Evolutionary conservation across 1,284 basidiomycete species (phyloP).

Genomic region (Sutorius eximius): DNA sequence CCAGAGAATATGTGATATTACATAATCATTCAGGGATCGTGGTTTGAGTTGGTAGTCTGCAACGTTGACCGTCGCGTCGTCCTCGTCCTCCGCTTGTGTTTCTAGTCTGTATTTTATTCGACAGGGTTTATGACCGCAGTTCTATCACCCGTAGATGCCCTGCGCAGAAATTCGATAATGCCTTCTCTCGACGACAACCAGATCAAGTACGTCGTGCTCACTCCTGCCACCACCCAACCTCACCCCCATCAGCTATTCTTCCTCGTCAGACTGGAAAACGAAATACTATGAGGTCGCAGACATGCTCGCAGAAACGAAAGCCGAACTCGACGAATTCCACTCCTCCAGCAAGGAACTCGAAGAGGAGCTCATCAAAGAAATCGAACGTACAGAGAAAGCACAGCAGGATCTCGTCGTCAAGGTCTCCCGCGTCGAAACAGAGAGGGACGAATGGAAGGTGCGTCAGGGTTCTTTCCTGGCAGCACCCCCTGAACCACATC

Average conservation of each 20-base stretch:
- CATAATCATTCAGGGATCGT: constrained; percentile 24
- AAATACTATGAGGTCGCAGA: constrained; percentile 86
- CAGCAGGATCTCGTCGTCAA: constrained; percentile 81
- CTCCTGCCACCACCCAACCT: constrained; percentile 14
- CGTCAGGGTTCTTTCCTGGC: constrained; percentile 2
- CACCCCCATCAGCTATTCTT: constrained; percentile 48
- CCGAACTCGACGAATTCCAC: constrained; percentile 91
- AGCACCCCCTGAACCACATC: constrained; percentile 9
- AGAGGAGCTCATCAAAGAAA: constrained; percentile 87
- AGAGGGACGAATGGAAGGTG: constrained; percentile 94
- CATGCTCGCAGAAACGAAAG: constrained; percentile 81
- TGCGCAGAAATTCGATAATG: constrained; percentile 59
- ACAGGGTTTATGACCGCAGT: constrained; percentile 58
- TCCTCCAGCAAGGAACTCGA: constrained; percentile 90
- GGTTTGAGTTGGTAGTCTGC: constrained; percentile 15
- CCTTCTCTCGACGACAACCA: constrained; percentile 59
- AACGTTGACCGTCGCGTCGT: constrained; percentile 15
- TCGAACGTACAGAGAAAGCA: constrained; percentile 83
- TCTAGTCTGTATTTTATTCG: constrained; percentile 27
- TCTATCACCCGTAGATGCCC: constrained; percentile 56
- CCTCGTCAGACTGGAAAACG: constrained; percentile 71
- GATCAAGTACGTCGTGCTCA: constrained; percentile 47
- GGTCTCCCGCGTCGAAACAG: constrained; percentile 70
- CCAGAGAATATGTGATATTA: constrained; percentile 58
- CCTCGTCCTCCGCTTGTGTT: constrained; percentile 15